Conservation (phyloP, 208 protist species). For the Porcisia deanei region DNA sequence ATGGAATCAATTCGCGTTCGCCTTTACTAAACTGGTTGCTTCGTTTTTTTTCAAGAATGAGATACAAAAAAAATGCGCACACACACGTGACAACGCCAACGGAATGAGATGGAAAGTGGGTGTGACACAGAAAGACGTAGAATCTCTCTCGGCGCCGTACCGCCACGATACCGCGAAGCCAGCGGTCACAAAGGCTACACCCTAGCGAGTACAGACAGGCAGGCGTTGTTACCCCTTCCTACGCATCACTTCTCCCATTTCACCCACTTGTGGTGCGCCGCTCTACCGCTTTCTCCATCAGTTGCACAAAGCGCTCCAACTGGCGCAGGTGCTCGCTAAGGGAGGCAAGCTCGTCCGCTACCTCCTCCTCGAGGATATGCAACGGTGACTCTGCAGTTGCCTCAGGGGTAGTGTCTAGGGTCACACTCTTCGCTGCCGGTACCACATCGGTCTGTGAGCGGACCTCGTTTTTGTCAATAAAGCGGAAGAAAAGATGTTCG, state of each 20-base stretch:
- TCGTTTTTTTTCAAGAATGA: too few relatives aligned
- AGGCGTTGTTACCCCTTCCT: background rate
- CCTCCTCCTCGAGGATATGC: slow-evolving; percentile 34
- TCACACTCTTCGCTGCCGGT: background rate
- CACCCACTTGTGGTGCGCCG: slow-evolving; percentile 5
- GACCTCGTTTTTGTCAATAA: slow-evolving; percentile 34
- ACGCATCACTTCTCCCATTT: background rate
- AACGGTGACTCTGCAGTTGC: slow-evolving; percentile 1
- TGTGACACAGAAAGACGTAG: too few relatives aligned
- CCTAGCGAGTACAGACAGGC: background rate
- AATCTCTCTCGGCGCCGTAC: background rate
- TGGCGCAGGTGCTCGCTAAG: slow-evolving; percentile 33
- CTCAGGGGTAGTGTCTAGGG: background rate
- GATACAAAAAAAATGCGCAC: too few relatives aligned
- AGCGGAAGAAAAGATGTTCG: slow-evolving; percentile 33
- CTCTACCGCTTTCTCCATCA: slow-evolving; percentile 23
- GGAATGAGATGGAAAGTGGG: too few relatives aligned
- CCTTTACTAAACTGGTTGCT: too few relatives aligned
- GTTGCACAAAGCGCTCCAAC: slow-evolving; percentile 28
- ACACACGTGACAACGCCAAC: too few relatives aligned
- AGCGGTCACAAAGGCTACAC: background rate
- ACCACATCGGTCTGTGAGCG: slow-evolving; percentile 13
- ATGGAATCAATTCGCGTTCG: too few relatives aligned
- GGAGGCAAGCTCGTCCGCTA: slow-evolving; percentile 22
- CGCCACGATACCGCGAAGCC: background rate